Evolutionary conservation across 75 land plant genomes (phyloP).

Genomic region (Ceratopteris richardii): DNA sequence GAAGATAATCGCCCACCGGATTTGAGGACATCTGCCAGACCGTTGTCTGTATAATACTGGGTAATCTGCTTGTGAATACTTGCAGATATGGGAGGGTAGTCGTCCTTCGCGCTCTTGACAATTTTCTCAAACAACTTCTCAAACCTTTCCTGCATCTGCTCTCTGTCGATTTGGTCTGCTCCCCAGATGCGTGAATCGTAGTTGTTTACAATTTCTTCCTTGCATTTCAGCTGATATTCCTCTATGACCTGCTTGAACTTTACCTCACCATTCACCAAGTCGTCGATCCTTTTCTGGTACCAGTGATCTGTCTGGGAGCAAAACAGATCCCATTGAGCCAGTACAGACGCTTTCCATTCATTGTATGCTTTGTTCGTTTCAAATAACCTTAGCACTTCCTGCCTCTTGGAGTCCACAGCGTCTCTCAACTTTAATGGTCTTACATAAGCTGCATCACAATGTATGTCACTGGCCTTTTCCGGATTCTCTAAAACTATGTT

Average conservation of each 20-base stretch:
- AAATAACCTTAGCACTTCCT: not conserved
- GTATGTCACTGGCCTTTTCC: not conserved
- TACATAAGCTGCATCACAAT: not conserved
- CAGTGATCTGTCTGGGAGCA: not conserved
- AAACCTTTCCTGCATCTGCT: too few relatives aligned
- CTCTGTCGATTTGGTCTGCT: not conserved
- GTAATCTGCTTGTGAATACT: too few relatives aligned
- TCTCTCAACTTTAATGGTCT: not conserved
- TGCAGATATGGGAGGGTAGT: too few relatives aligned
- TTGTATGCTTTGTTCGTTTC: not conserved
- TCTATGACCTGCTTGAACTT: not conserved
- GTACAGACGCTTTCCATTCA: not conserved
- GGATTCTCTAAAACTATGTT: too few relatives aligned
- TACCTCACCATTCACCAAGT: not conserved
- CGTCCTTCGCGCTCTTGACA: too few relatives aligned
- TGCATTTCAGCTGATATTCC: not conserved
- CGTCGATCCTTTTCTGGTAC: not conserved
- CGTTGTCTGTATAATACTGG: too few relatives aligned
- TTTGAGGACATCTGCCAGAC: too few relatives aligned
- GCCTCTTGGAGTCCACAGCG: not conserved
- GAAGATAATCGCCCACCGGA: too few relatives aligned
- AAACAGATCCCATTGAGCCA: not conserved
- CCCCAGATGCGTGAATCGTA: not conserved
- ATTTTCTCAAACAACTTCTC: too few relatives aligned
- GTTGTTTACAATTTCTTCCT: too few relatives aligned